These are phyloP conservation scores for Martiniozyma abietophila DNA, from an alignment of 805 yeast genomes.

Conservation along the genomic window DNA sequence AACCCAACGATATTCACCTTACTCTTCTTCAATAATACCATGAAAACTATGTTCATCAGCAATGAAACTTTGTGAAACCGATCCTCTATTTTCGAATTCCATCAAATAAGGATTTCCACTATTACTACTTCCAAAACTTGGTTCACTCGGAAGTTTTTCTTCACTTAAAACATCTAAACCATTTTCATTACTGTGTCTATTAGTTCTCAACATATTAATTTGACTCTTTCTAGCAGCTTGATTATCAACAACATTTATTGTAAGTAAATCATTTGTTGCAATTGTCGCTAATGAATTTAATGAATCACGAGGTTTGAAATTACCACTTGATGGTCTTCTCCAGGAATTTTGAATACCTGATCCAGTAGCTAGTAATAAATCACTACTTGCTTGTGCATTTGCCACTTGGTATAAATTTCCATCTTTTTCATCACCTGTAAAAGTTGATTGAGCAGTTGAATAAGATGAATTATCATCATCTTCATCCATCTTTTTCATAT, in stretches of 20 bases:
- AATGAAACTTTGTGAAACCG: too few relatives aligned
- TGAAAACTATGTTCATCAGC: too few relatives aligned
- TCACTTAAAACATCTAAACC: too few relatives aligned
- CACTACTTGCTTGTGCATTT: conserved; percentile 29
- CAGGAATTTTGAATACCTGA: conserved; percentile 44
- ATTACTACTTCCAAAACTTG: too few relatives aligned
- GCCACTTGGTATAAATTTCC: conserved; percentile 7
- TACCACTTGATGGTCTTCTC: conserved; percentile 36
- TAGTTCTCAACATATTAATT: conserved; percentile 16
- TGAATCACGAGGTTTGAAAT: conserved; percentile 51
- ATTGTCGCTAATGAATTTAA: conserved; percentile 72
- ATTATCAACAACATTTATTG: conserved; percentile 68
- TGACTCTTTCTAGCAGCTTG: conserved; percentile 31
- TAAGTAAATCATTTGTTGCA: conserved; percentile 73
- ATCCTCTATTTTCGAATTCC: too few relatives aligned
- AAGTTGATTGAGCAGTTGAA: conserved; percentile 36
- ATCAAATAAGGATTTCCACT: too few relatives aligned
- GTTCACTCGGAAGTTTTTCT: too few relatives aligned
- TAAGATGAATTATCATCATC: conserved; percentile 25
- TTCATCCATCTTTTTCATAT: conserved; percentile 40
- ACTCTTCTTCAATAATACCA: too few relatives aligned
- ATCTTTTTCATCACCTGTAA: conserved; percentile 36
- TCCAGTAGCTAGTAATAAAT: conserved; percentile 20
- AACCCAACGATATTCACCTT: too few relatives aligned
- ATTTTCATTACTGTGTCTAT: too few relatives aligned